Percentiles rank a stretch among this genome's conserved stretches.
Evolutionary conservation across 768 basidiomycete genomes (phyloP).

Genomic region (Royoungia palumana): DNA sequence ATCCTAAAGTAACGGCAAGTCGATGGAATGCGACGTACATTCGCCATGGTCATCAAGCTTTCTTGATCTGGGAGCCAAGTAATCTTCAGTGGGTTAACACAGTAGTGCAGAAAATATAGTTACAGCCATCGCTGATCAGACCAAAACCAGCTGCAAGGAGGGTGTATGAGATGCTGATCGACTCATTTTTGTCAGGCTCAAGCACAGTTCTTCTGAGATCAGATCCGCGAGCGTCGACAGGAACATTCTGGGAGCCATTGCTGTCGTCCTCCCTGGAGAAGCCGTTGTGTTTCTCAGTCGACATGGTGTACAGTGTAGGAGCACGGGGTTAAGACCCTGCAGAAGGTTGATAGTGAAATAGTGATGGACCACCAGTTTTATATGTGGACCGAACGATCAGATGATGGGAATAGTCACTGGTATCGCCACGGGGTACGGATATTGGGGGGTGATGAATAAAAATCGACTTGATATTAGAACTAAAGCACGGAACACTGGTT

Average conservation of each 20-base stretch:
- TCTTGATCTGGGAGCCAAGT: conserved; percentile 50
- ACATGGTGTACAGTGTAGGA: conserved; percentile 13
- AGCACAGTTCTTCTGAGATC: conserved; percentile 16
- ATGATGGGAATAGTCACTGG: background rate
- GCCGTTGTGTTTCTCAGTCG: conserved; percentile 14
- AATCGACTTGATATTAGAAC: no score
- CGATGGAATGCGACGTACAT: conserved; percentile 35
- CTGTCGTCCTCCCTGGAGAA: conserved; percentile 6
- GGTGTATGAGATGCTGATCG: conserved; percentile 56
- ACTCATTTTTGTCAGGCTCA: conserved; percentile 35
- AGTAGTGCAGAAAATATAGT: conserved; percentile 10
- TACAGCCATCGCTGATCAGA: conserved; percentile 61
- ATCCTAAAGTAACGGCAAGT: conserved; percentile 1
- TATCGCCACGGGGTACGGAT: no score
- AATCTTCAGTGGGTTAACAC: conserved; percentile 1
- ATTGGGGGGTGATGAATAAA: no score
- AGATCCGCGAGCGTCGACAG: conserved; percentile 19
- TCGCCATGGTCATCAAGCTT: conserved; percentile 66
- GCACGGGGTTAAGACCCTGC: background rate
- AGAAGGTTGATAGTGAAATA: background rate
- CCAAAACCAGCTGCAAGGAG: conserved; percentile 63
- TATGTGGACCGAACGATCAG: conserved; percentile 20
- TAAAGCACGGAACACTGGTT: no score
- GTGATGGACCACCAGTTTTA: conserved; percentile 13
- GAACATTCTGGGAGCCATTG: conserved; percentile 8